phyloP scores from a whole-genome alignment of 2,329 filamentous ascomycete genomes.

The Penicillium sp. region DNA sequence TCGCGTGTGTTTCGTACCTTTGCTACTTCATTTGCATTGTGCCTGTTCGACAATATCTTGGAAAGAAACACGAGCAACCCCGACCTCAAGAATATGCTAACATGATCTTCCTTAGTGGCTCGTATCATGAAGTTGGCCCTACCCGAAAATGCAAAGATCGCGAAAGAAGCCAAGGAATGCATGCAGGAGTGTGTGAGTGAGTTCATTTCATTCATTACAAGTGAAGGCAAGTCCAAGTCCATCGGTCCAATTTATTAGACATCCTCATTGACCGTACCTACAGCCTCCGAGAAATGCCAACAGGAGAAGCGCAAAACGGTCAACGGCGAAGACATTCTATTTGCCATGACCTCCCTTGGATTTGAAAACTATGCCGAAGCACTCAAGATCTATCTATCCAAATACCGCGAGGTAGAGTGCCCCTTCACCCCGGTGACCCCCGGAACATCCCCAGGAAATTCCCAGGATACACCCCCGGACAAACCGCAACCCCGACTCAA shows the following conservation, averaged over 20 bases:
- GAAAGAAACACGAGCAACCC: neutral
- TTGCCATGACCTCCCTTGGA: constrained; percentile 96
- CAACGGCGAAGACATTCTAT: constrained; percentile 96
- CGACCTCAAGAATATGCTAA: constrained; percentile 19
- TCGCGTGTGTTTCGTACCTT: neutral
- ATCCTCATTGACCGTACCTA: constrained; percentile 17
- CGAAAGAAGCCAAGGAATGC: constrained; percentile 98
- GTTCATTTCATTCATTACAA: constrained; percentile 99
- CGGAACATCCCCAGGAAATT: too few relatives aligned
- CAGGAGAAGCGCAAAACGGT: constrained; percentile 99
- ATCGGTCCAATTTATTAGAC: neutral
- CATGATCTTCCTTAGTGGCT: constrained; percentile 78
- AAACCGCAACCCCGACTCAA: neutral
- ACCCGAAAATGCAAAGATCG: constrained; percentile 97
- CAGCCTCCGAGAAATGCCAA: constrained; percentile 98
- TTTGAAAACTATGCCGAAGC: constrained; percentile 99
- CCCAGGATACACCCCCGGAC: neutral
- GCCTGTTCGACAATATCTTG: neutral
- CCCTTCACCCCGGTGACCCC: neutral
- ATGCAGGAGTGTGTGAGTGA: constrained; percentile 99
- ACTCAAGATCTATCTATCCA: constrained; percentile 94
- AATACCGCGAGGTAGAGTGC: constrained; percentile 90
- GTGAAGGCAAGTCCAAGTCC: constrained; percentile 78
- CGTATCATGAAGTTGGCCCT: constrained; percentile 98
- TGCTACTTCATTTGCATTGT: neutral